phyloP scores from a whole-genome alignment of 768 basidiomycete species.

The Amanita inopinata region DNA sequence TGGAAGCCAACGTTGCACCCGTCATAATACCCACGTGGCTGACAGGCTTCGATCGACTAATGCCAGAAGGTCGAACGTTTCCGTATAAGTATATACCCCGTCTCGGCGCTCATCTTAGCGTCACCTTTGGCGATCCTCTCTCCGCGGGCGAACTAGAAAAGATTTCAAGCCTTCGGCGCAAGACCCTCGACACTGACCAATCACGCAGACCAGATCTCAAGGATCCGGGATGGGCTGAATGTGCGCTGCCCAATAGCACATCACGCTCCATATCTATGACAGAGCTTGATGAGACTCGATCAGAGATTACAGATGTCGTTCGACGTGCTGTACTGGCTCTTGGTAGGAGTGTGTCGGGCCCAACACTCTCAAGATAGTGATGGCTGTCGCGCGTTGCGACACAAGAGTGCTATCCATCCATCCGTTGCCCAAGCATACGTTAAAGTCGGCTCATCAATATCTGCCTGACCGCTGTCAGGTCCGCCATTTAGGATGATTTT shows the following conservation, averaged over 20 bases:
- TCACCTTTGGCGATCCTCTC: constrained; percentile 77
- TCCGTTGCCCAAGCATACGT: too few species aligned
- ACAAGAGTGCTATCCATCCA: too few species aligned
- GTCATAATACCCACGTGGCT: constrained; percentile 91
- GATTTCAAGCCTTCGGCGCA: constrained; percentile 9
- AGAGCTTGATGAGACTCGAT: constrained; percentile 25
- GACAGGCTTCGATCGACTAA: constrained; percentile 74
- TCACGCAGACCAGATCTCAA: neutral
- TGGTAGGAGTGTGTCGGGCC: constrained; percentile 40
- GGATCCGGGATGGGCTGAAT: constrained; percentile 3
- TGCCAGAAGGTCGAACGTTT: constrained; percentile 77
- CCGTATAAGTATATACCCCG: constrained; percentile 69
- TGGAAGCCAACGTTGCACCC: constrained; percentile 48
- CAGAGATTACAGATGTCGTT: constrained; percentile 43
- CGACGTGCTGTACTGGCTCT: constrained; percentile 44
- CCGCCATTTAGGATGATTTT: too few species aligned
- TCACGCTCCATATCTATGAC: neutral
- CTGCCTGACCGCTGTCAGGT: too few species aligned
- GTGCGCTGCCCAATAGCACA: too few species aligned
- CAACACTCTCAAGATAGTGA: neutral
- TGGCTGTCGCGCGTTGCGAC: neutral
- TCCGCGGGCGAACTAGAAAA: constrained; percentile 27
- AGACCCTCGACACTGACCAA: neutral
- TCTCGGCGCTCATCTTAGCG: constrained; percentile 49
- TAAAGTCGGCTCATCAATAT: too few species aligned